Evolutionary conservation across 2,329 filamentous ascomycete genomes (phyloP).

Genomic region (Fusarium nematophilum): DNA sequence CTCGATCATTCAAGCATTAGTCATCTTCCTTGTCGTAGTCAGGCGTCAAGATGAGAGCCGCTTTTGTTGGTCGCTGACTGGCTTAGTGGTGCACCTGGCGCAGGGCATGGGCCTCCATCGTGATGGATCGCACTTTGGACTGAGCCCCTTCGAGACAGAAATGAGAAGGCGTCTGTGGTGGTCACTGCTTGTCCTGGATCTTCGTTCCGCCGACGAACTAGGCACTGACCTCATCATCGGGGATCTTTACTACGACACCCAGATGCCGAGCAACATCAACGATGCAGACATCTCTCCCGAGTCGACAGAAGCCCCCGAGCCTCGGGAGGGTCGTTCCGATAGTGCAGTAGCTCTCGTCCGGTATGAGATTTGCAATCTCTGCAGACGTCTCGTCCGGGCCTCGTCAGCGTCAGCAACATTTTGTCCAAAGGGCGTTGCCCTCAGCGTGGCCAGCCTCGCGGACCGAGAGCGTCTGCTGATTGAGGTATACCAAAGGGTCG

Average conservation of each 20-base stretch:
- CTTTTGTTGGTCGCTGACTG: slow-evolving; percentile 70
- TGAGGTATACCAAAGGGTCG: slow-evolving; percentile 63
- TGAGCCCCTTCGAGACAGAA: slow-evolving; percentile 69
- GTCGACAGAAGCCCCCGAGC: slow-evolving; percentile 58
- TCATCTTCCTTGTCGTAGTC: slow-evolving; percentile 65
- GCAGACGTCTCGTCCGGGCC: slow-evolving; percentile 49
- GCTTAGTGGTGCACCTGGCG: slow-evolving; percentile 67
- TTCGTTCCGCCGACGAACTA: slow-evolving; percentile 65
- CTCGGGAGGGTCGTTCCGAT: slow-evolving; percentile 64
- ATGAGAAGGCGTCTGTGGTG: slow-evolving; percentile 72
- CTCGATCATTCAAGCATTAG: slow-evolving; percentile 67
- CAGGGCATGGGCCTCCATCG: slow-evolving; percentile 71
- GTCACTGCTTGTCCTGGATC: slow-evolving; percentile 67
- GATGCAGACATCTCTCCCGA: slow-evolving; percentile 60
- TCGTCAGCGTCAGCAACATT: slow-evolving; percentile 49
- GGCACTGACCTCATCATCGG: slow-evolving; percentile 60
- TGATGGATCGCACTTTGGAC: slow-evolving; percentile 61
- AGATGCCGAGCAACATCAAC: slow-evolving; percentile 62
- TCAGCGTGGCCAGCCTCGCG: slow-evolving; percentile 42
- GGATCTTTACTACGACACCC: slow-evolving; percentile 58
- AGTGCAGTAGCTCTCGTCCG: slow-evolving; percentile 61
- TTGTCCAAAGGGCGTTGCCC: slow-evolving; percentile 43
- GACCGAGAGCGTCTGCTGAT: slow-evolving; percentile 61
- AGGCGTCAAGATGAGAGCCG: slow-evolving; percentile 61
- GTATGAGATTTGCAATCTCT: slow-evolving; percentile 61